phyloP scores from a whole-genome alignment of 176 grass and related monocot species.

The Zea luxurians region DNA sequence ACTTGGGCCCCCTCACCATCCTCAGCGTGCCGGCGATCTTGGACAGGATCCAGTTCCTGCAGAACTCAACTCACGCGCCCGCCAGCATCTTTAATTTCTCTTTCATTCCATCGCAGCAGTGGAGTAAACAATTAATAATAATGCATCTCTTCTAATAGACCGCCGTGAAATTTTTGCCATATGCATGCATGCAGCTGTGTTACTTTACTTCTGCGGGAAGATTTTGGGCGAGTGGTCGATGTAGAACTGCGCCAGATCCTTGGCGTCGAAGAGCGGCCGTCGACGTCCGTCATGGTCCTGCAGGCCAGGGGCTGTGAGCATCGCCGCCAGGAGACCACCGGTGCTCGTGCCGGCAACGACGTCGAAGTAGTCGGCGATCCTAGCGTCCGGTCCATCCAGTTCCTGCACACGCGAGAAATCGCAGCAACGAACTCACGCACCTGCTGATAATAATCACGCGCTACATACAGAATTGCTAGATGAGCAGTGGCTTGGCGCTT shows the following conservation, averaged over 20 bases:
- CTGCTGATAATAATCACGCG: background rate
- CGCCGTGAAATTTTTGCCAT: background rate
- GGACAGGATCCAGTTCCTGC: conserved; percentile 37
- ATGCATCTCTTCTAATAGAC: background rate
- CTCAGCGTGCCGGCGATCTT: conserved; percentile 24
- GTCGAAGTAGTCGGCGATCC: conserved; percentile 75
- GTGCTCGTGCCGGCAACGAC: conserved; percentile 73
- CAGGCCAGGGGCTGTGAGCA: conserved; percentile 59
- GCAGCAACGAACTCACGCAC: background rate
- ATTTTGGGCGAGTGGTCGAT: conserved; percentile 55
- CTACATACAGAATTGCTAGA: background rate
- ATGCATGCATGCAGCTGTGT: background rate
- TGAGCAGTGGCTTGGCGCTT: conserved; percentile 12
- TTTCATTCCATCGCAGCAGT: no score
- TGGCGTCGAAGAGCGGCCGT: conserved; percentile 55
- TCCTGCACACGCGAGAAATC: conserved; percentile 35
- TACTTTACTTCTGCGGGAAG: conserved; percentile 60
- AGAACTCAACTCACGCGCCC: background rate
- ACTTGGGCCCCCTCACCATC: conserved; percentile 51
- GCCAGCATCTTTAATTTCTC: background rate
- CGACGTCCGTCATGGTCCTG: background rate
- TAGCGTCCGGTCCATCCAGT: conserved; percentile 53
- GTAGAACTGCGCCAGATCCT: conserved; percentile 59
- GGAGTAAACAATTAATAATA: background rate
- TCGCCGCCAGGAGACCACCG: conserved; percentile 58